A percentile compares a stretch with the other conserved stretches of the same genome.
Conservation (phyloP, 805 yeast species). For the Monosporozyma unispora region DNA sequence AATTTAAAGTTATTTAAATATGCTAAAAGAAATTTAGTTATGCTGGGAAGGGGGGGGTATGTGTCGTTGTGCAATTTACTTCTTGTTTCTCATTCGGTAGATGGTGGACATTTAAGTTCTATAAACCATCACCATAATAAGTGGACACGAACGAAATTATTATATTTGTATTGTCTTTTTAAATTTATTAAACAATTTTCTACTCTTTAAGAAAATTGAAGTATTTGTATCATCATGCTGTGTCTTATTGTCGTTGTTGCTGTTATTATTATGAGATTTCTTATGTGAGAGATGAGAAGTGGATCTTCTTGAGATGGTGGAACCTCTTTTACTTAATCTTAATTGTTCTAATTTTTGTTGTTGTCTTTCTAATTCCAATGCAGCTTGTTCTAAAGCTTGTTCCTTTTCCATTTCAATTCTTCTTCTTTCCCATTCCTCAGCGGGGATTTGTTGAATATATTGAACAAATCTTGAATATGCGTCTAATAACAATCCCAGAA, state of each 20-base stretch:
- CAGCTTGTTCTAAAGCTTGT: not conserved
- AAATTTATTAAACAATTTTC: slow-evolving; percentile 3
- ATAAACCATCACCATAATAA: not conserved
- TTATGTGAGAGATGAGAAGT: not conserved
- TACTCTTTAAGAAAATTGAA: not conserved
- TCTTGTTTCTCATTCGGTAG: not conserved
- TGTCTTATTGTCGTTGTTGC: not conserved
- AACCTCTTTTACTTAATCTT: not conserved
- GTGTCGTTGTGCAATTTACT: not conserved
- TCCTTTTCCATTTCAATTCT: not conserved
- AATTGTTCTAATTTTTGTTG: not conserved
- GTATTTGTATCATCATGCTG: not conserved
- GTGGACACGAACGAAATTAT: not conserved
- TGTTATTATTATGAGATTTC: not conserved
- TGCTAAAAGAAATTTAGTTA: not conserved
- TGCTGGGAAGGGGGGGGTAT: not conserved
- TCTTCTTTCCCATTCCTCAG: not conserved
- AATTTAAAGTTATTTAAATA: too few relatives aligned
- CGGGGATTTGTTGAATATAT: not conserved
- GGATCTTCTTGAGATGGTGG: not conserved
- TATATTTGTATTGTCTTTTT: slow-evolving; percentile 5
- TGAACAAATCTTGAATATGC: slow-evolving; percentile 17
- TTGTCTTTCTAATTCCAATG: not conserved
- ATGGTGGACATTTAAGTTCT: not conserved
- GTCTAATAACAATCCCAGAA: slow-evolving; percentile 20